Evolutionary conservation across 495 filamentous ascomycete species (phyloP).

Genomic region (Penicillium crystallinum): DNA sequence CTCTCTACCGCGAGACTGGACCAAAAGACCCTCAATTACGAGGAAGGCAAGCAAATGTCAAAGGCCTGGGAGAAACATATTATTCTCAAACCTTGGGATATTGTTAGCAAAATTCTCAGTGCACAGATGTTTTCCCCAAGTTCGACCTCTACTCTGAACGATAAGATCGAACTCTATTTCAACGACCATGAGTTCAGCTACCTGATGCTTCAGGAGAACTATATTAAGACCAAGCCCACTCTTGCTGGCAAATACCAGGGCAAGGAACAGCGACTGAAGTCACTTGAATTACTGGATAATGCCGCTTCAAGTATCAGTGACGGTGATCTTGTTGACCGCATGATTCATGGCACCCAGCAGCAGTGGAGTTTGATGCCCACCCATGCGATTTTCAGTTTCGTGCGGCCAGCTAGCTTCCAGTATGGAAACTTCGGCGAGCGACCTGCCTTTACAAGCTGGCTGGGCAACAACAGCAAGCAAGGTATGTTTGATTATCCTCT

Average conservation of each 20-base stretch:
- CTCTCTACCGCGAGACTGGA: constrained; percentile 88
- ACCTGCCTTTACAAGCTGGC: constrained; percentile 75
- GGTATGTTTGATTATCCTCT: constrained; percentile 41
- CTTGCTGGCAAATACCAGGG: constrained; percentile 52
- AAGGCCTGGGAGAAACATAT: constrained; percentile 98
- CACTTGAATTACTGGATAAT: constrained; percentile 75
- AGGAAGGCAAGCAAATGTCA: constrained; percentile 83
- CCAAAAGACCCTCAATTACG: constrained; percentile 68
- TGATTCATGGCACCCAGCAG: constrained; percentile 97
- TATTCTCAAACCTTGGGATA: constrained; percentile 96
- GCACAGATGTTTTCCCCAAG: constrained; percentile 77
- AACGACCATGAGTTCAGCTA: constrained; percentile 97
- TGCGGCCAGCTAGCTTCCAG: constrained; percentile 85
- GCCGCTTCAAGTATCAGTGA: constrained; percentile 95
- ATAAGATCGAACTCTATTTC: constrained; percentile 98
- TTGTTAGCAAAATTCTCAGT: constrained; percentile 84
- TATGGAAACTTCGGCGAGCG: constrained; percentile 64
- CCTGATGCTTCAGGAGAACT: constrained; percentile 98
- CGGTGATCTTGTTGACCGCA: constrained; percentile 90
- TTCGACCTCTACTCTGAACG: constrained; percentile 81
- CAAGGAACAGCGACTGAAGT: constrained; percentile 67
- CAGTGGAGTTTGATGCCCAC: constrained; percentile 98
- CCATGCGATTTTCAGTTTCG: constrained; percentile 95
- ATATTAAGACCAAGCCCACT: constrained; percentile 73
- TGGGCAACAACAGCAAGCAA: constrained; percentile 90